A percentile compares a stretch with the other conserved stretches of the same genome.
Conservation (phyloP, 2,329 filamentous ascomycete species). For the Grosmannia serpens region DNA sequence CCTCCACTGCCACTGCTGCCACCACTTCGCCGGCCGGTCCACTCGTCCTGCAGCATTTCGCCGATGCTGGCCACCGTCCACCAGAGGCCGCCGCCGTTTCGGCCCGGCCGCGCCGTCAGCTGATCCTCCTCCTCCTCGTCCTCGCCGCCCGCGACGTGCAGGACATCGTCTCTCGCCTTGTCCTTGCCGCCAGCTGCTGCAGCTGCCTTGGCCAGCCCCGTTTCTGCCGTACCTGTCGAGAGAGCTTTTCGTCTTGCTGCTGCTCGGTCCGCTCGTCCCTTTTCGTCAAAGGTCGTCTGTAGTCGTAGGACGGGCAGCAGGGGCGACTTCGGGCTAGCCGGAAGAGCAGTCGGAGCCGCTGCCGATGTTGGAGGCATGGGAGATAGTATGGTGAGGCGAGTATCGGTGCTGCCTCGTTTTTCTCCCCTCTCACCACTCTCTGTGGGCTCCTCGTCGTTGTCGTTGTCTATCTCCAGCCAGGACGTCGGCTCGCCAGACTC, state of each 20-base stretch:
- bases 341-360: background rate
- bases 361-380: background rate
- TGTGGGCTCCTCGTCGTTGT: background rate
- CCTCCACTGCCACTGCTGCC: background rate
- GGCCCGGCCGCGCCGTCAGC: constrained; percentile 25
- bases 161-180: background rate
- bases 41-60: constrained; percentile 23
- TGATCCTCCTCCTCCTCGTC: constrained; percentile 21
- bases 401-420: background rate
- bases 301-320: constrained; percentile 24
- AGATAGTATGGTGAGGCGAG: background rate
- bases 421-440: background rate
- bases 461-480: background rate
- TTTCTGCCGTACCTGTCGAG: background rate
- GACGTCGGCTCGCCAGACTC: background rate
- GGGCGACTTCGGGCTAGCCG: background rate
- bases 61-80: constrained; percentile 24
- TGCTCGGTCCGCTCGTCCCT: background rate
- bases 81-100: constrained; percentile 5
- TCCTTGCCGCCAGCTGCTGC: background rate
- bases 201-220: background rate
- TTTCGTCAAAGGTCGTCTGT: constrained; percentile 29
- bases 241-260: background rate
- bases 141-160: background rate
- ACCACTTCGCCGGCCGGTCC: background rate